A percentile compares a stretch with the other conserved stretches of the same genome.
These are phyloP conservation scores for Bonia amplexicaulis DNA, from an alignment of 176 grass and related monocot species.

Conservation along the genomic window DNA sequence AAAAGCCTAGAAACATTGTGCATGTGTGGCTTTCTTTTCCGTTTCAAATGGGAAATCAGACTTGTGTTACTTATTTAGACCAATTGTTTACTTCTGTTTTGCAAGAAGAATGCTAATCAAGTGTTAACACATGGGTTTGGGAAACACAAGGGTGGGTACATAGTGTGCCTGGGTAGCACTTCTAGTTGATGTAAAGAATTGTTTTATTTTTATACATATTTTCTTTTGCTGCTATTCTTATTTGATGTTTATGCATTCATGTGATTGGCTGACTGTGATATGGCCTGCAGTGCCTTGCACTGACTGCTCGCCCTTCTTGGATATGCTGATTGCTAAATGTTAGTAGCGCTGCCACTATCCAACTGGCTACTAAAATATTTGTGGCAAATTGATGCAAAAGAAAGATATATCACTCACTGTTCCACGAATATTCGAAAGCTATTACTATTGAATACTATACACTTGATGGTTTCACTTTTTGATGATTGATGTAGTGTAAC, in stretches of 20 bases:
- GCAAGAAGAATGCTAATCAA: neutral
- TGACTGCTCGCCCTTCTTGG: neutral
- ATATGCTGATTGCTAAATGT: neutral
- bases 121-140: neutral
- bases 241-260: neutral
- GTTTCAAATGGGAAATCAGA: neutral
- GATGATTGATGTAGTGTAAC: neutral
- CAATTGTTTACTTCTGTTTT: neutral
- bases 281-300: neutral
- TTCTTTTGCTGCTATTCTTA: neutral
- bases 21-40: neutral
- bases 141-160: neutral
- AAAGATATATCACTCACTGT: neutral
- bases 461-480: neutral
- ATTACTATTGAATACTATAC: neutral
- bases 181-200: neutral
- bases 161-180: neutral
- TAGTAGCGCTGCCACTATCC: neutral
- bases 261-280: neutral
- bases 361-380: neutral
- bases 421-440: neutral
- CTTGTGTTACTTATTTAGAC: neutral
- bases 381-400: neutral
- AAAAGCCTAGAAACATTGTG: neutral
- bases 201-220: neutral